phyloP scores from a whole-genome alignment of 2,329 filamentous ascomycete species.

The Aspergillus spinulosporus region DNA sequence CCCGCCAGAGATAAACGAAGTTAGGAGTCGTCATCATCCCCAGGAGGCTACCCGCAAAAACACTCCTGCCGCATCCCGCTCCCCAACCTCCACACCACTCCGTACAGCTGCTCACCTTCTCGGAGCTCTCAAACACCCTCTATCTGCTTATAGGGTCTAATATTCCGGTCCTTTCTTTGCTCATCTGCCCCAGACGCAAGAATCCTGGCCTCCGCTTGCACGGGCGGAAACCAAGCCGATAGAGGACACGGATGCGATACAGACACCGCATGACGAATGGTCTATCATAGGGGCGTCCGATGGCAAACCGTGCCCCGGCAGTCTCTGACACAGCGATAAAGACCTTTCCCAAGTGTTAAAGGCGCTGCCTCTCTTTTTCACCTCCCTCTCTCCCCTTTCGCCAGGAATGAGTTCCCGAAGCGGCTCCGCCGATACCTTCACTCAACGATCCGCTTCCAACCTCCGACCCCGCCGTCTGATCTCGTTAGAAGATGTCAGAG shows the following conservation, averaged over 20 bases:
- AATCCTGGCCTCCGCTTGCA: neutral
- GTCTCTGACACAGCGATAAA: conserved; percentile 26
- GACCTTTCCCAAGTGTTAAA: conserved; percentile 25
- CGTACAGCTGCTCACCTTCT: neutral
- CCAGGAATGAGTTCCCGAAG: conserved; percentile 46
- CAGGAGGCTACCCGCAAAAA: conserved; percentile 1
- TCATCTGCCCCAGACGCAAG: neutral
- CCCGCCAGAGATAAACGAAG: neutral
- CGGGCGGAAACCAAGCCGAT: conserved; percentile 2
- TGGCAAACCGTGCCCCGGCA: conserved; percentile 38
- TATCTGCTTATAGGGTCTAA: neutral
- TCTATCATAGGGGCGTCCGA: conserved; percentile 36
- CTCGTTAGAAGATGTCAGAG: conserved; percentile 43
- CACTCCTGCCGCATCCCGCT: conserved; percentile 18
- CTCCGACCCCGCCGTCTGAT: conserved; percentile 48
- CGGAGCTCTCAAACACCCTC: neutral
- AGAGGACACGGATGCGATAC: conserved; percentile 28
- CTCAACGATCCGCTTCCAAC: conserved; percentile 37
- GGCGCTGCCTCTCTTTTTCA: conserved; percentile 22
- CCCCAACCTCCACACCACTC: conserved; percentile 8
- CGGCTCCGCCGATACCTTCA: conserved; percentile 37
- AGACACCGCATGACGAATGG: conserved; percentile 39
- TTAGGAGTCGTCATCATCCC: conserved; percentile 15
- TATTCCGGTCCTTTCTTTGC: neutral
- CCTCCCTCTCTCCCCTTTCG: conserved; percentile 18